Evolutionary conservation across 257 asterid species (phyloP), one percentile per base, ranked within the genome.

Genomic region (Solanum medicagineum): DNA sequence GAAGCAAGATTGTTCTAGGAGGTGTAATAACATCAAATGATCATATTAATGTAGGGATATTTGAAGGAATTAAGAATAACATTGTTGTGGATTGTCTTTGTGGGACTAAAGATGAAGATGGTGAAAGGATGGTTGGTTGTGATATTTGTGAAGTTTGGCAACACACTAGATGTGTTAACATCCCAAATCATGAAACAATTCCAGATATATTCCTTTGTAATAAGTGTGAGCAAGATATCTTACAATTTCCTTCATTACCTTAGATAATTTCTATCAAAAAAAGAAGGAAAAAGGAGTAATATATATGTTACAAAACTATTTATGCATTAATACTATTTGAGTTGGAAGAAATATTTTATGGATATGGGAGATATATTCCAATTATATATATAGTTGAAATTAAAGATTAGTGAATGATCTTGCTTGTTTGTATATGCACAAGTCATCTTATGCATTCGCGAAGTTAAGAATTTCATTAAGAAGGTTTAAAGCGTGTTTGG

Each of bases 141-240:
- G 99, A 97, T 85, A 88, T 95, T 44, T 97, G 98, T 81, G 97
- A 94, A 80, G 98, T 92, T 71, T 89, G 94, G 97, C 98, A 95
- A 70, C 99, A 95, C 85, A 92, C 98, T 8, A 88, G 95, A 16
- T 94, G 98, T 85, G 93, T 92, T 80, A 87, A 87, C 49, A 90
- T 94, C 49, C 95, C 94, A 11, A 94, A 92, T 26, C 79, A 49
- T 40, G 93, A 92, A 60, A 92, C 88, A 47, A 84, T 92, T 59
- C 98, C 98, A 0, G 86, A 49, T 54, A 93, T 95, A 87, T 97
- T 91, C 84, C 84, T 97, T 11, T 97, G 99, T 89, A 86, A 69
- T 74, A 87, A 85, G 7, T 97, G 99, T 59, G 99, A 97, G 85
- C 94, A 94, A 40, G 93, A 91, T 55, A 91, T 97, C 62, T 63